Evolutionary conservation across 768 basidiomycete species (phyloP).

Genomic region (Trametes gibbosa): DNA sequence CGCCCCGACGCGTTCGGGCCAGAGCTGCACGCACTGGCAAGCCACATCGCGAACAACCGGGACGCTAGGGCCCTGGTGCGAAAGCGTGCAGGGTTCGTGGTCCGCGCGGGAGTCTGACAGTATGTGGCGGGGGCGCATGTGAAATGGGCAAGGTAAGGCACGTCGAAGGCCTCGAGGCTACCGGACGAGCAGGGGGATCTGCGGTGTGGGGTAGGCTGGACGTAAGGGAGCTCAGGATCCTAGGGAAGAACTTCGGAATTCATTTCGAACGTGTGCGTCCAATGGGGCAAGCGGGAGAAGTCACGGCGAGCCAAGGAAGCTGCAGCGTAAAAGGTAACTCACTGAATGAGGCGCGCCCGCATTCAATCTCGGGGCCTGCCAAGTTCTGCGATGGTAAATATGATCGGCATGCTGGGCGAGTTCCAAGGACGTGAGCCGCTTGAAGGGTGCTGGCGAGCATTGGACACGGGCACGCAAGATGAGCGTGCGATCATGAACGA

Average conservation of each 20-base stretch:
- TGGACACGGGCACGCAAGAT: too few relatives aligned
- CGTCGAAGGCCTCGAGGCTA: conserved; percentile 3
- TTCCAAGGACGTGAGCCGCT: background rate
- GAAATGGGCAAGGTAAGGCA: background rate
- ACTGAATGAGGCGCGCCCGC: background rate
- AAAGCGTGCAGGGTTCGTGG: background rate
- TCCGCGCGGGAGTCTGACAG: conserved; percentile 8
- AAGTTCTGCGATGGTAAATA: background rate
- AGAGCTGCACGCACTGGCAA: too few relatives aligned
- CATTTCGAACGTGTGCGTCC: background rate
- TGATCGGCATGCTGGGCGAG: background rate
- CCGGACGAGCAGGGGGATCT: conserved; percentile 9
- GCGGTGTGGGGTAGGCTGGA: conserved; percentile 1
- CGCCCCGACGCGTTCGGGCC: background rate
- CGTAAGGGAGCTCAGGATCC: background rate
- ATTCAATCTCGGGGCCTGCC: background rate
- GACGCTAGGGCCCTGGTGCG: background rate
- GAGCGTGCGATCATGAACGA: background rate
- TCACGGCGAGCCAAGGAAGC: background rate
- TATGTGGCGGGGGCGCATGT: background rate
- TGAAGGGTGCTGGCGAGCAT: background rate
- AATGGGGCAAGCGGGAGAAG: background rate
- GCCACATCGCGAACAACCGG: background rate
- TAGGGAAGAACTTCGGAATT: conserved; percentile 4
- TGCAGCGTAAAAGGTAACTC: background rate